Conservation (phyloP, 2,329 filamentous ascomycete genomes). For the Fusarium veterinarium region DNA sequence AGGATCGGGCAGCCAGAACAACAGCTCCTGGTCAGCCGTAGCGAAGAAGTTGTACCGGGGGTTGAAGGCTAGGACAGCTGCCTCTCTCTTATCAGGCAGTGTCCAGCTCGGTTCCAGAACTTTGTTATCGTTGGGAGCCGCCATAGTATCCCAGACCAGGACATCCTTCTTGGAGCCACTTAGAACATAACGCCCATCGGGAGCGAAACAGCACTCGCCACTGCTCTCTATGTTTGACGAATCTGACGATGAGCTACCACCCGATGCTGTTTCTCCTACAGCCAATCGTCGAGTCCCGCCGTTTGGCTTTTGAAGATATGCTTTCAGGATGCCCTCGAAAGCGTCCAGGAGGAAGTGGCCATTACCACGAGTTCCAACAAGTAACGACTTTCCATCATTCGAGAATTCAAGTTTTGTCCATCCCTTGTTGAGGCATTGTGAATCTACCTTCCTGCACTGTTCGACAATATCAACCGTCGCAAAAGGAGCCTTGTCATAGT, state of each 20-base stretch:
- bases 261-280: slow-evolving; percentile 60
- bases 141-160: slow-evolving; percentile 86
- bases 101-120: slow-evolving; percentile 72
- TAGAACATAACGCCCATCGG: slow-evolving; percentile 89
- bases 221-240: slow-evolving; percentile 63
- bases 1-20: slow-evolving; percentile 82
- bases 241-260: slow-evolving; percentile 52
- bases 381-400: slow-evolving; percentile 90
- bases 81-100: slow-evolving; percentile 74
- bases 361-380: slow-evolving; percentile 84
- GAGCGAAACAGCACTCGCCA: slow-evolving; percentile 88
- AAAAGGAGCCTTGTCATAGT: slow-evolving; percentile 93
- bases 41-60: slow-evolving; percentile 92
- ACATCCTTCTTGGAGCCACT: slow-evolving; percentile 82
- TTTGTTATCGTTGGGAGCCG: slow-evolving; percentile 65
- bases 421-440: slow-evolving; percentile 70
- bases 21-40: slow-evolving; percentile 85
- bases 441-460: slow-evolving; percentile 59
- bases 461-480: slow-evolving; percentile 83
- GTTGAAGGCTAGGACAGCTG: slow-evolving; percentile 85
- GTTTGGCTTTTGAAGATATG: slow-evolving; percentile 73
- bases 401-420: slow-evolving; percentile 97
- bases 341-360: slow-evolving; percentile 96
- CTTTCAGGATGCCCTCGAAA: slow-evolving; percentile 83
- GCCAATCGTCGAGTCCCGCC: slow-evolving; percentile 65